Evolutionary conservation across 257 asterid species (phyloP).

Genomic region (Asclepias syriaca): DNA sequence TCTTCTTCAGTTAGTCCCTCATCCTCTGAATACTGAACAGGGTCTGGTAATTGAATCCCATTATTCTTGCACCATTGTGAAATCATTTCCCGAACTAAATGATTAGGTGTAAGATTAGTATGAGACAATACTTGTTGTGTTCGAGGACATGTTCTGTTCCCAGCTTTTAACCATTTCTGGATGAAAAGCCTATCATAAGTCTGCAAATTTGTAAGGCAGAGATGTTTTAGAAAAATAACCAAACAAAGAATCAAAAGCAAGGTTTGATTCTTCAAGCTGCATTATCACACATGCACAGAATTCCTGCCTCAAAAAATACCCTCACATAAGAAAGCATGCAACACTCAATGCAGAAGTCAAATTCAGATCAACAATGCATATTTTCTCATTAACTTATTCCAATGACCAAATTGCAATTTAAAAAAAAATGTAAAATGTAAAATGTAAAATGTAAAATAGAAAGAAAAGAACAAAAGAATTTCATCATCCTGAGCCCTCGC

Average conservation of each 20-base stretch:
- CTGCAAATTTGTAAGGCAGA: conserved; percentile 40
- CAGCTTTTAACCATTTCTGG: conserved; percentile 75
- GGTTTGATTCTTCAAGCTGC: neutral
- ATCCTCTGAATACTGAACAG: conserved; percentile 34
- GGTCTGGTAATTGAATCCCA: conserved; percentile 54
- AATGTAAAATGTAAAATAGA: neutral
- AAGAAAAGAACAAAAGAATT: neutral
- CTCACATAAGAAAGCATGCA: neutral
- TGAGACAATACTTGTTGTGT: conserved; percentile 83
- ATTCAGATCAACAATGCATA: neutral
- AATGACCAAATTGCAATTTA: neutral
- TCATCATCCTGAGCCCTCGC: neutral
- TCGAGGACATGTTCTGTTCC: conserved; percentile 81
- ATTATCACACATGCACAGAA: neutral
- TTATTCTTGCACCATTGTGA: conserved; percentile 63
- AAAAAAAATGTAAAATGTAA: neutral
- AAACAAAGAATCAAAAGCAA: conserved; percentile 11
- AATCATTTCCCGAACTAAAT: conserved; percentile 60
- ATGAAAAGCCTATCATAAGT: conserved; percentile 82
- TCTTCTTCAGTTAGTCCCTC: conserved; percentile 60
- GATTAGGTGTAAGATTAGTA: conserved; percentile 68
- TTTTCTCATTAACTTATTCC: neutral
- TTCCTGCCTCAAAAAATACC: neutral
- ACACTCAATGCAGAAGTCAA: neutral
- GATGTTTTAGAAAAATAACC: conserved; percentile 3